These are phyloP conservation scores for Leccinum subrobustum DNA, from an alignment of 1,284 basidiomycete species.

Conservation along the genomic window DNA sequence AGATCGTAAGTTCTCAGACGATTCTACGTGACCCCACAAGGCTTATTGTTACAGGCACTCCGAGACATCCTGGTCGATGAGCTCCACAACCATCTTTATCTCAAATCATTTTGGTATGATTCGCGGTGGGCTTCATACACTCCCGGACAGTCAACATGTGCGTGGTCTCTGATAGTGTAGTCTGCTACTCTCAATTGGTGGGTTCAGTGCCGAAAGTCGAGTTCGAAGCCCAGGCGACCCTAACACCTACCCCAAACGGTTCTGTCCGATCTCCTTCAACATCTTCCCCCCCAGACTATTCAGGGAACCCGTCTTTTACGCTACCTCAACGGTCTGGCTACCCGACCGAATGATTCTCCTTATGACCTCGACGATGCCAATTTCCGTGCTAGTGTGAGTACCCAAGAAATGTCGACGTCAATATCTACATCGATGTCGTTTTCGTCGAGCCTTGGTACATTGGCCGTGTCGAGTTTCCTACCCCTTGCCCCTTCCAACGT, in stretches of 20 bases:
- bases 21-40: not conserved
- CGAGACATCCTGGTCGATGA: constrained; percentile 95
- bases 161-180: constrained; percentile 29
- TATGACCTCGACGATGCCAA: constrained; percentile 65
- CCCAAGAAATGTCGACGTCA: constrained; percentile 28
- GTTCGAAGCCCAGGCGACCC: constrained; percentile 50
- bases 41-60: constrained; percentile 58
- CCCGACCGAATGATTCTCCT: constrained; percentile 81
- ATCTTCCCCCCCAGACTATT: constrained; percentile 35
- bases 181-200: constrained; percentile 10
- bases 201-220: constrained; percentile 54
- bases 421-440: constrained; percentile 31
- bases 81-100: constrained; percentile 95
- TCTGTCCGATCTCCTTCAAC: constrained; percentile 38
- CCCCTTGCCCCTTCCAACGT: constrained; percentile 23
- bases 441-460: constrained; percentile 26
- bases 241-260: constrained; percentile 29
- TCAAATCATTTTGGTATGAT: constrained; percentile 97
- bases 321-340: constrained; percentile 70
- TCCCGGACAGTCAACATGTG: constrained; percentile 77
- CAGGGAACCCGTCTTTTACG: constrained; percentile 51
- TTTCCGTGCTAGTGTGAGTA: constrained; percentile 32
- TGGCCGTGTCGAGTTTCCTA: constrained; percentile 14
- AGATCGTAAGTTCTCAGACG: constrained; percentile 58
- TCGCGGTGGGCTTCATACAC: constrained; percentile 86